phyloP scores from a whole-genome alignment of 441 rosid genomes.

The Metrosideros polymorpha region DNA sequence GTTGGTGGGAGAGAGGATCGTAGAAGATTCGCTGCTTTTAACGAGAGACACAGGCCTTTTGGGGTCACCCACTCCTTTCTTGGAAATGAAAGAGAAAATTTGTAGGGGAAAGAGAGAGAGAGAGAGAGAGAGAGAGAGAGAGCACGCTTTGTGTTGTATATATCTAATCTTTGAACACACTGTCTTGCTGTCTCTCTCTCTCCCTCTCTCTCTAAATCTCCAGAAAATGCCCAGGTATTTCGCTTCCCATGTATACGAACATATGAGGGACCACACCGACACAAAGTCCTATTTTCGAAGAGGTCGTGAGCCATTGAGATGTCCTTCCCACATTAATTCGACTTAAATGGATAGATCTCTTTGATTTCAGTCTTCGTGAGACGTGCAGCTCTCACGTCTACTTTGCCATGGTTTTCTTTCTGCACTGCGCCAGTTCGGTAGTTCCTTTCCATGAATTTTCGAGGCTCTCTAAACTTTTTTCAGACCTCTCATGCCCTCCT shows the following conservation, averaged over 20 bases:
- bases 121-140: neutral
- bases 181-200: neutral
- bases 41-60: slow-evolving; percentile 26
- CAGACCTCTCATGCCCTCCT: neutral
- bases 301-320: neutral
- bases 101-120: neutral
- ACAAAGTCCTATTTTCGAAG: neutral
- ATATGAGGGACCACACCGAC: neutral
- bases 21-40: slow-evolving; percentile 40
- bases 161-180: neutral
- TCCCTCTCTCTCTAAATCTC: neutral
- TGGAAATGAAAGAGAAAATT: slow-evolving; percentile 48
- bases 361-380: neutral
- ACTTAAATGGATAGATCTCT: neutral
- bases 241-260: neutral
- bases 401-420: neutral
- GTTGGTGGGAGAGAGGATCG: neutral
- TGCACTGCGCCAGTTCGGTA: neutral
- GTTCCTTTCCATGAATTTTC: neutral
- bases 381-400: neutral
- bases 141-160: slow-evolving; percentile 16
- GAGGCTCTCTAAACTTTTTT: neutral
- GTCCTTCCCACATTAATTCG: neutral
- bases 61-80: slow-evolving; percentile 26
- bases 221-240: neutral